Conservation (phyloP, 208 protist species). For the Acanthamoeba triangularis region DNA sequence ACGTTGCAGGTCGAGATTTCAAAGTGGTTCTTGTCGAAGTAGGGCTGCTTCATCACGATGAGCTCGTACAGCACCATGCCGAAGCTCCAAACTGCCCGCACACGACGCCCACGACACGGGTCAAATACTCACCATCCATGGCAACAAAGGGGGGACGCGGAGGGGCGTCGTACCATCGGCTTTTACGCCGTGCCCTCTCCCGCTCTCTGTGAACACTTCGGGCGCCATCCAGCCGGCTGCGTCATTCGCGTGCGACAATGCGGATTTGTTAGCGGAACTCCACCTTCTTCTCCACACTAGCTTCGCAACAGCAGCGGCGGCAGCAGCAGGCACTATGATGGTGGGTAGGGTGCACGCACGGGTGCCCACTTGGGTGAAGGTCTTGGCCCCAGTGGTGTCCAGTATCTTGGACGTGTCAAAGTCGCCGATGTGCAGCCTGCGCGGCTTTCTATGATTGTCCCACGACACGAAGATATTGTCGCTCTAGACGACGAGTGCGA, state of each 20-base stretch:
- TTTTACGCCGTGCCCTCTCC: conserved; percentile 29
- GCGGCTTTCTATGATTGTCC: conserved; percentile 39
- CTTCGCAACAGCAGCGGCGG: too few relatives aligned
- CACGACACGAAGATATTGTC: conserved; percentile 66
- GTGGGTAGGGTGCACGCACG: not conserved
- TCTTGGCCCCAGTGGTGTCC: not conserved
- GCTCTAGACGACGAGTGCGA: not conserved
- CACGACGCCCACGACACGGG: not conserved
- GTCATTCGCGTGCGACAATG: not conserved
- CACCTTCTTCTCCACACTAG: too few relatives aligned
- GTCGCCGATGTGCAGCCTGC: conserved; percentile 22
- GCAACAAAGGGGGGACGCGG: not conserved
- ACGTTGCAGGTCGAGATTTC: conserved; percentile 58
- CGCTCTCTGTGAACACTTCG: conserved; percentile 15
- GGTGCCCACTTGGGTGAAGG: conserved; percentile 53
- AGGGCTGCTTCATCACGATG: conserved; percentile 56
- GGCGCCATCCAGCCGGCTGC: conserved; percentile 54
- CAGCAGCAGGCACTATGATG: not conserved
- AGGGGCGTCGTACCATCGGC: conserved; percentile 10
- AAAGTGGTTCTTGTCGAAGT: conserved; percentile 59
- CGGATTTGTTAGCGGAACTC: not conserved
- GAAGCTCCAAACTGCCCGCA: conserved; percentile 35
- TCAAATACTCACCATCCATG: not conserved
- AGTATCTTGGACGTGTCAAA: conserved; percentile 44
- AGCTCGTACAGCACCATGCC: conserved; percentile 64